A percentile compares a stretch with the other conserved stretches of the same genome.
phyloP scores from a whole-genome alignment of 768 basidiomycete genomes.

The Chlorophyllum brunneum region DNA sequence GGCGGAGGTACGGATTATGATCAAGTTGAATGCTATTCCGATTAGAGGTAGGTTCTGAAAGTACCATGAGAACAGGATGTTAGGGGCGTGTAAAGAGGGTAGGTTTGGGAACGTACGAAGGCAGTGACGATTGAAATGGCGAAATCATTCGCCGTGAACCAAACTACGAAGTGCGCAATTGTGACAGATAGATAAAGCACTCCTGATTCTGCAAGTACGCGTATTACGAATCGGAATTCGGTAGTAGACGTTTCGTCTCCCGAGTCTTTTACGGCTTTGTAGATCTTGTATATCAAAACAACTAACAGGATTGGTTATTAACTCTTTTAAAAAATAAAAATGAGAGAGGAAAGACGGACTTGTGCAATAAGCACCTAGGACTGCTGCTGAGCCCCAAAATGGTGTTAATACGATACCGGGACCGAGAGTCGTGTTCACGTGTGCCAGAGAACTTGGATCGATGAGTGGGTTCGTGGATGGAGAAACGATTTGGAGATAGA shows the following conservation, averaged over 20 bases:
- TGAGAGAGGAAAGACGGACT: neutral
- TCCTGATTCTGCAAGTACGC: neutral
- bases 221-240: neutral
- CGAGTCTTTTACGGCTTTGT: too few species aligned
- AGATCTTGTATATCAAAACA: too few species aligned
- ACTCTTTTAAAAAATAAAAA: neutral
- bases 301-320: neutral
- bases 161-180: neutral
- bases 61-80: neutral
- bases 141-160: neutral
- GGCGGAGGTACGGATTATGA: neutral
- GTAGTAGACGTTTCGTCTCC: too few species aligned
- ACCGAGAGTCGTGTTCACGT: conserved; percentile 1
- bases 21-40: neutral
- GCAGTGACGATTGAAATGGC: neutral
- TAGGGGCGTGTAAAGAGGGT: neutral
- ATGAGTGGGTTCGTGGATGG: neutral
- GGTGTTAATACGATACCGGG: conserved; percentile 7
- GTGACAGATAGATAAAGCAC: neutral
- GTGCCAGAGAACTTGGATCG: neutral
- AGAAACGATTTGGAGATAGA: neutral
- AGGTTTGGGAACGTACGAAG: neutral
- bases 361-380: conserved; percentile 3
- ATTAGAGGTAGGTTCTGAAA: neutral
- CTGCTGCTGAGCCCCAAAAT: conserved; percentile 7